Conservation (phyloP, 2,329 filamentous ascomycete species). For the Pseudogymnoascus sp. region DNA sequence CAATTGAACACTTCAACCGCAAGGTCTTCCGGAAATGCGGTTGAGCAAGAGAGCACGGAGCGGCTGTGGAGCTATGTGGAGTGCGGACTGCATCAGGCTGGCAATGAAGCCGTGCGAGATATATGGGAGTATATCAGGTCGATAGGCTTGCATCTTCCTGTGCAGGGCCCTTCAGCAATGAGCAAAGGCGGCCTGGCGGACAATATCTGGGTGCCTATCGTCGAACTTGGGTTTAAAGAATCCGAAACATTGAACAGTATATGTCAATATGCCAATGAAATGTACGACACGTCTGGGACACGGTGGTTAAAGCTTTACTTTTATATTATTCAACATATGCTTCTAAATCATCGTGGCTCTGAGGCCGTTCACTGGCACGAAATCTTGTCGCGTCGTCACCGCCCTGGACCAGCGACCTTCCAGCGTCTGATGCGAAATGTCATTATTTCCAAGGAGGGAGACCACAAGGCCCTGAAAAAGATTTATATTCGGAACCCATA, state of each 20-base stretch:
- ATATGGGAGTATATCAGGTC: background rate
- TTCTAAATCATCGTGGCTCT: slow-evolving; percentile 21
- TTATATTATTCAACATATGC: slow-evolving; percentile 34
- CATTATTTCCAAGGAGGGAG: slow-evolving; percentile 17
- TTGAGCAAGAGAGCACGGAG: background rate
- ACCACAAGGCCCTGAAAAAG: slow-evolving; percentile 31
- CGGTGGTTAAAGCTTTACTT: slow-evolving; percentile 35
- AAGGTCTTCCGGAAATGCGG: background rate
- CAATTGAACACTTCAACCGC: background rate
- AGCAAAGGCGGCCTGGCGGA: slow-evolving; percentile 30
- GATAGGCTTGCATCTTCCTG: background rate
- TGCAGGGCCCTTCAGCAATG: background rate
- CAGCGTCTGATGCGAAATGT: slow-evolving; percentile 28
- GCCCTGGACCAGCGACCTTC: slow-evolving; percentile 30
- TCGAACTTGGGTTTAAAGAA: slow-evolving; percentile 31
- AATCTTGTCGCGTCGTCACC: slow-evolving; percentile 21
- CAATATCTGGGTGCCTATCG: slow-evolving; percentile 38
- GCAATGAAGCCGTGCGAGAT: background rate
- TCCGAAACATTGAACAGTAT: slow-evolving; percentile 30
- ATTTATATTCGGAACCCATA: slow-evolving; percentile 34
- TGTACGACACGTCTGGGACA: slow-evolving; percentile 32
- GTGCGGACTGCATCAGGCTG: background rate
- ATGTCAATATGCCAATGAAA: slow-evolving; percentile 33
- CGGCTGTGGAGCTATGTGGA: background rate
- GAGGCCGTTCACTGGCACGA: slow-evolving; percentile 24